These are phyloP conservation scores for Ophiostoma himal-ulmi DNA, from an alignment of 2,329 filamentous ascomycete genomes.

Conservation along the genomic window DNA sequence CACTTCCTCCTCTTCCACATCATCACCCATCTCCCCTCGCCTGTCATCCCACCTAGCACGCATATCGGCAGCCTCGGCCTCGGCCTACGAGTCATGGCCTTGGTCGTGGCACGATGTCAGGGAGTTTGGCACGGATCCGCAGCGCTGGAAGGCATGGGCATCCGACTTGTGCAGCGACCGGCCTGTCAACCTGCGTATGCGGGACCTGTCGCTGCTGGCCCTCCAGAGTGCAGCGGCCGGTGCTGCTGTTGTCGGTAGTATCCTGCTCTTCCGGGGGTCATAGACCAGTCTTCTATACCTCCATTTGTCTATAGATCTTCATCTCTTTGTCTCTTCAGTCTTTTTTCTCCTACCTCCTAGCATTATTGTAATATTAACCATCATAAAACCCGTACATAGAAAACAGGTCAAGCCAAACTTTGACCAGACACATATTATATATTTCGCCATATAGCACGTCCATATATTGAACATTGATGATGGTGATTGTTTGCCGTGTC, in stretches of 20 bases:
- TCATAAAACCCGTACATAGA: slow-evolving; percentile 10
- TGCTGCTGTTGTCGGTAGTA: slow-evolving; percentile 35
- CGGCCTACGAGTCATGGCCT: slow-evolving; percentile 13
- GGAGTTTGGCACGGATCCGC: slow-evolving; percentile 36
- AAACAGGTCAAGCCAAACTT: not conserved
- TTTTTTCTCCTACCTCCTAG: not conserved
- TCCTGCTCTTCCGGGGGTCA: slow-evolving; percentile 17
- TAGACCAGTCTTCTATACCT: not conserved
- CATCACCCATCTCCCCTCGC: not conserved
- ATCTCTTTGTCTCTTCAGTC: not conserved
- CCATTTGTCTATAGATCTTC: not conserved
- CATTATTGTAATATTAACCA: slow-evolving; percentile 16
- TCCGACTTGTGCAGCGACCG: slow-evolving; percentile 62
- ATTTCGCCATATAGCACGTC: slow-evolving; percentile 3
- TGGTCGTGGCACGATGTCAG: slow-evolving; percentile 39
- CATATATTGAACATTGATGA: not conserved
- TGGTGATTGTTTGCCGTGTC: not conserved
- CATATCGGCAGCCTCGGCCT: not conserved
- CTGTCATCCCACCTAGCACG: not conserved
- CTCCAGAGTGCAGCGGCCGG: slow-evolving; percentile 62
- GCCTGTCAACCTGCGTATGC: slow-evolving; percentile 57
- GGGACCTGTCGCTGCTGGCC: slow-evolving; percentile 63
- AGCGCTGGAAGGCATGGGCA: slow-evolving; percentile 44
- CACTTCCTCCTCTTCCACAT: not conserved
- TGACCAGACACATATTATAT: not conserved